Base-by-base conservation (phyloP, 2,329 filamentous ascomycete species). In the Pseudogymnoascus sp. region DNA sequence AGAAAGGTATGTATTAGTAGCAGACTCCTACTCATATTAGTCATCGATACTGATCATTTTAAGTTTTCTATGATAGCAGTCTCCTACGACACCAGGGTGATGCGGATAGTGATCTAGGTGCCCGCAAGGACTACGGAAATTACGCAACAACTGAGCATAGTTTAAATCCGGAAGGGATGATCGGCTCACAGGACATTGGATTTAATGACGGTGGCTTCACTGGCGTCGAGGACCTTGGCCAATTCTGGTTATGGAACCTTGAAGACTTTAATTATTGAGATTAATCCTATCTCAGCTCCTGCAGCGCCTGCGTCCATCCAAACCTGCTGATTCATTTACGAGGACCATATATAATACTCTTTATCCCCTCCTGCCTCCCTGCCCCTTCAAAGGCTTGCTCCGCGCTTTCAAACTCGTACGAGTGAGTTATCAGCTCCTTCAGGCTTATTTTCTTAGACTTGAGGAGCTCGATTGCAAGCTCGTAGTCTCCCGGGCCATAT, bases 321-420 rank as follows among this genome's bases (percentile, higher is more conserved):
- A 12, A 12, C 41, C 41, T 14, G 41, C 19, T 4, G 19, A 12
- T 24, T 43, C 5, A 43, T 24, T 43, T 43, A 43, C 41, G 24
- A 38, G 68, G 69, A 6, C 69, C 69, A 59, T 68, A 69, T 24
- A 71, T 69, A 31, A 71, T 35, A 1, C 62, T 66, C 46, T 72
- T 72, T 14, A 72, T 71, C 6, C 69, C 70, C 16, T 60, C 60
- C 31, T 61, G 61, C 19, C 37, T 65, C 6, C 62, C 59, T 5
- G 68, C 4, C 65, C 67, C 33, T 70, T 33, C 33, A 73, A 96
- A 96, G 0, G 92, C 93, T 71, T 88, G 80, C 78, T 96, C 90
- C 0, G 93, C 93, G 66, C 92, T 80, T 67, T 84, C 79, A 72
- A 96, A 96, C 60, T 82, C 80, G 63, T 96, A 91, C 33, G 85